Base-by-base conservation (phyloP, 73 alveolate genomes). In the Stentor roeselii region DNA sequence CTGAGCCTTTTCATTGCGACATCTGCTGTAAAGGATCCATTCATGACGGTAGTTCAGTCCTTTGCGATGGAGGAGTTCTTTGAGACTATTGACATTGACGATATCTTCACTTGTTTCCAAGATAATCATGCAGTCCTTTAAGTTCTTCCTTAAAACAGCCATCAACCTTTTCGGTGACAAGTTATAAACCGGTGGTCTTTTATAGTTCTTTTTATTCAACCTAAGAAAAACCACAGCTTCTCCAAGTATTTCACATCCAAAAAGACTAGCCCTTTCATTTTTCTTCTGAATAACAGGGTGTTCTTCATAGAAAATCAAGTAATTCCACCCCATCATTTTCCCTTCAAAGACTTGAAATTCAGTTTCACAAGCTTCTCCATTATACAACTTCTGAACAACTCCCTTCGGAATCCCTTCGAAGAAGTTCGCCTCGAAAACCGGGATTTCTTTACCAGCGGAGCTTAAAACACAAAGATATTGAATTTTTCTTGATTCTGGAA, bases 51-150 rank as follows among this genome's bases (percentile, higher is more conserved):
- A 60, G 41, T 88, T 88, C 21, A 88, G 78, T 3, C 93, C 93
- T 78, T 88, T 88, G 30, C 90, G 40, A 76, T 88, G 93, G 58
- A 88, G 30, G 38, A 88, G 84, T 77, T 88, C 93, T 50, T 88
- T 88, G 27, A 88, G 60, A 58, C 87, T 39, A 21, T 77, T 31
- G 15, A 78, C 59, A 60, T 88, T 88, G 30, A 36, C 39, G 4
- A 75, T 50, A 31, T 74, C 75, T 34, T 88, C 93, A 6, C 90
- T 84, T 3, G 74, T 32, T 59, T 88, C 93, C 3, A 88, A 37
- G 11, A 60, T 59, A 40, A 42, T 74, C 14, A 75, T 87, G 3
- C 78, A 83, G 6, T 77, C 59, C 42, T 75, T 86, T 21, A 88
- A 40, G 39, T 32, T 67, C 37, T 40, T 67, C 34, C 80, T 21